These are phyloP conservation scores for Orobanche coerulescens DNA, from an alignment of 257 asterid genomes.

Conservation along the genomic window DNA sequence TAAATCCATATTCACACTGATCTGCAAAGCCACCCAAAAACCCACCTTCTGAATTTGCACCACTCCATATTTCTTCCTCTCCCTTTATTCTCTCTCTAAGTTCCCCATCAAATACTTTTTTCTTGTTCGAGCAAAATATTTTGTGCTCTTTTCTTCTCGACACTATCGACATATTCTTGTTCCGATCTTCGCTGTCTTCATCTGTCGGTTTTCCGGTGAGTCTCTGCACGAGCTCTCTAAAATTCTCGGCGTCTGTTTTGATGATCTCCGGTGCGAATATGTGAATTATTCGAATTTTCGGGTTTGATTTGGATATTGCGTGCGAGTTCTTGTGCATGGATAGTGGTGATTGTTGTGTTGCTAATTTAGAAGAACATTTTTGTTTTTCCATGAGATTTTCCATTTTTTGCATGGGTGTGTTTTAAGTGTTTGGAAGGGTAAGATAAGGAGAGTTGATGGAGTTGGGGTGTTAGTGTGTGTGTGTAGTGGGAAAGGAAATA, in stretches of 20 bases:
- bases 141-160: slow-evolving; percentile 16
- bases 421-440: neutral
- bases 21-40: slow-evolving; percentile 59
- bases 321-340: slow-evolving; percentile 54
- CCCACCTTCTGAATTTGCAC: slow-evolving; percentile 58
- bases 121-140: slow-evolving; percentile 12
- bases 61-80: slow-evolving; percentile 71
- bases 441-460: slow-evolving; percentile 14
- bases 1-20: slow-evolving; percentile 46
- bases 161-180: slow-evolving; percentile 3
- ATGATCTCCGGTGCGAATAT: slow-evolving; percentile 87
- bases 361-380: slow-evolving; percentile 22
- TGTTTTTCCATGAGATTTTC: slow-evolving; percentile 37
- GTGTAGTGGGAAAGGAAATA: slow-evolving; percentile 12
- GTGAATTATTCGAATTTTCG: slow-evolving; percentile 80
- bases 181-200: neutral
- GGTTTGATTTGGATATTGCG: slow-evolving; percentile 51
- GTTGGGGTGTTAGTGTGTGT: slow-evolving; percentile 24
- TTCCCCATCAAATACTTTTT: slow-evolving; percentile 22
- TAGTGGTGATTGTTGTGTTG: slow-evolving; percentile 31
- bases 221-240: slow-evolving; percentile 71
- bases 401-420: slow-evolving; percentile 19
- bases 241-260: slow-evolving; percentile 64
- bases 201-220: slow-evolving; percentile 83
- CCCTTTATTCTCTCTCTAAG: slow-evolving; percentile 51